Conservation (phyloP, 257 asterid species). For the Fraxinus cuspidata region DNA sequence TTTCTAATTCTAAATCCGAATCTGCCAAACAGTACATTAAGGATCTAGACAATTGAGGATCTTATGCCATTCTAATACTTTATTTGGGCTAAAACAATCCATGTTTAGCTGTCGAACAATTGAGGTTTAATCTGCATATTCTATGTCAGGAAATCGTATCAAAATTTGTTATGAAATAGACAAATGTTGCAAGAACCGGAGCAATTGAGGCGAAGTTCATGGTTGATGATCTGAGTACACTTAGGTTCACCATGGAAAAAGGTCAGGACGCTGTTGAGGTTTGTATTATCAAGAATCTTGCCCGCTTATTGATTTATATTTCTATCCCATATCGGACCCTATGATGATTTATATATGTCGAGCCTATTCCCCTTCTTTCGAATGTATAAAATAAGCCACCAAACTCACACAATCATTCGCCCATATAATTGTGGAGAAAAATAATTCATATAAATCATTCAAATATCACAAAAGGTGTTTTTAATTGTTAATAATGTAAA, state of each 20-base stretch:
- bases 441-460: too few relatives aligned
- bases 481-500: too few relatives aligned
- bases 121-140: background rate
- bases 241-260: conserved; percentile 88
- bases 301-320: too few relatives aligned
- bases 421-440: too few relatives aligned
- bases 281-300: conserved; percentile 15
- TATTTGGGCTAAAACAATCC: background rate
- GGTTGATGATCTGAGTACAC: conserved; percentile 67
- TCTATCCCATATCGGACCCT: too few relatives aligned
- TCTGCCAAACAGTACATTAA: background rate
- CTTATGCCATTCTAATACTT: background rate
- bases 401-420: too few relatives aligned
- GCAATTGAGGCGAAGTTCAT: conserved; percentile 70
- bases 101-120: background rate
- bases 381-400: too few relatives aligned
- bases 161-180: conserved; percentile 78
- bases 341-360: too few relatives aligned
- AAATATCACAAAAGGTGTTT: too few relatives aligned
- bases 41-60: background rate
- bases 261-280: too few relatives aligned
- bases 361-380: too few relatives aligned
- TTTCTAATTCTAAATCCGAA: background rate
- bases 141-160: conserved; percentile 60
- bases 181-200: conserved; percentile 71